Conservation (phyloP, 148 eudicot species). For the Persicaria maculosa region DNA sequence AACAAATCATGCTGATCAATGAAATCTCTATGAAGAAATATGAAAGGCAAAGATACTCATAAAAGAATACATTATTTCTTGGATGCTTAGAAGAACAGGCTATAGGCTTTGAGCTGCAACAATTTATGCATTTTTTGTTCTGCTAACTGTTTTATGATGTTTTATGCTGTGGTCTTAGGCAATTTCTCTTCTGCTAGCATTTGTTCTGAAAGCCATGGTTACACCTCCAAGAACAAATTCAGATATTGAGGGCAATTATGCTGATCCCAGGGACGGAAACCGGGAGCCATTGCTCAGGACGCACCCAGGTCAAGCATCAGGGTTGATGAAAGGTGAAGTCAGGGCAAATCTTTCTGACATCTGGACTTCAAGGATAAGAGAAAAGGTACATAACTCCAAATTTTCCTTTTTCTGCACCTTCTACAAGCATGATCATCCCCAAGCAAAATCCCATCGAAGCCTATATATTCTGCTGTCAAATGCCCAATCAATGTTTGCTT, state of each 20-base stretch:
- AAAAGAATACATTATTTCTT: neutral
- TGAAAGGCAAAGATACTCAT: neutral
- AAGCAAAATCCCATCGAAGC: neutral
- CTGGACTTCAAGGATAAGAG: slow-evolving; percentile 59
- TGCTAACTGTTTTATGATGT: neutral
- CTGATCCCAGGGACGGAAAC: slow-evolving; percentile 26
- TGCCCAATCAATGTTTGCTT: neutral
- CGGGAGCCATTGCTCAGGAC: slow-evolving; percentile 54
- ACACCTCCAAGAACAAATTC: slow-evolving; percentile 33
- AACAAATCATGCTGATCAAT: neutral
- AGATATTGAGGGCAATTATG: slow-evolving; percentile 46
- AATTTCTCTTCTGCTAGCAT: slow-evolving; percentile 47
- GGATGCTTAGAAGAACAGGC: neutral
- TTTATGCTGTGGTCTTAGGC: slow-evolving; percentile 34
- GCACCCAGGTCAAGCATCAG: slow-evolving; percentile 42
- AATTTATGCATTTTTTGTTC: neutral
- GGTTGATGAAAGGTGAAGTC: slow-evolving; percentile 30
- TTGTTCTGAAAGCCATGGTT: slow-evolving; percentile 53
- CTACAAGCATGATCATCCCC: neutral
- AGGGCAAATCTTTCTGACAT: slow-evolving; percentile 40
- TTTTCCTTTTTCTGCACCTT: neutral
- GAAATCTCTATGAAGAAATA: neutral
- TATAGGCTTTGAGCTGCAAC: neutral
- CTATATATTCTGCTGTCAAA: neutral
- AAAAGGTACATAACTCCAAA: slow-evolving; percentile 42